Evolutionary conservation across 176 grass and related monocot genomes (phyloP).

Genomic region (Musa beccarii): DNA sequence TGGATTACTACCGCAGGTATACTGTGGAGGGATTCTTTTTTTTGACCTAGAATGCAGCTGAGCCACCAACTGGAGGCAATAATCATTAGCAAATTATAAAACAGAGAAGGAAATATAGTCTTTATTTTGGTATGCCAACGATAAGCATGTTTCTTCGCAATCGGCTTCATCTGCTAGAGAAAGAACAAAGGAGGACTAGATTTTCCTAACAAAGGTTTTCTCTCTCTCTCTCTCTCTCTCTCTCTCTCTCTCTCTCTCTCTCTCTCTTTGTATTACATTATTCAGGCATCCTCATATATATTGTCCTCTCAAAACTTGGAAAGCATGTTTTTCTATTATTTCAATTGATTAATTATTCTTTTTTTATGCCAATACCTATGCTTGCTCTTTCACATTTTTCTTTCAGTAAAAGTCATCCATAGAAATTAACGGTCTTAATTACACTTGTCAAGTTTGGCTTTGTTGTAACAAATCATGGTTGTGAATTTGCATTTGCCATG

Average conservation of each 20-base stretch:
- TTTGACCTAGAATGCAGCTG: neutral
- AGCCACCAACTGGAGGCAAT: neutral
- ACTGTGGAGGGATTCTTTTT: neutral
- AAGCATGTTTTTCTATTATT: neutral
- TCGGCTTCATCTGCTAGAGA: neutral
- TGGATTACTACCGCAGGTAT: neutral
- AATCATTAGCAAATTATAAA: neutral
- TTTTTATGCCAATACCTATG: neutral
- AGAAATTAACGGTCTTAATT: too few relatives aligned
- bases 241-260: neutral
- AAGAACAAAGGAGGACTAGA: neutral
- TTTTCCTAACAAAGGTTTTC: neutral
- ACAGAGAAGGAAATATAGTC: too few relatives aligned
- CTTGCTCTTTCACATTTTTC: neutral
- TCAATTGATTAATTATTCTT: neutral
- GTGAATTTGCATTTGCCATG: too few relatives aligned
- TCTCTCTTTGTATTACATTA: neutral
- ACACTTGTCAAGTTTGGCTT: too few relatives aligned
- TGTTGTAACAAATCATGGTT: too few relatives aligned
- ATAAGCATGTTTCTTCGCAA: neutral
- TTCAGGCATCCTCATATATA: neutral
- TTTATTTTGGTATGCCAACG: too few relatives aligned
- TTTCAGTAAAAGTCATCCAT: too few relatives aligned
- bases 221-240: neutral
- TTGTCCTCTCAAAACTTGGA: neutral